Evolutionary conservation across 257 asterid genomes (phyloP), one percentile per base, ranked within the genome.

Genomic region (Voacanga thouarsii): DNA sequence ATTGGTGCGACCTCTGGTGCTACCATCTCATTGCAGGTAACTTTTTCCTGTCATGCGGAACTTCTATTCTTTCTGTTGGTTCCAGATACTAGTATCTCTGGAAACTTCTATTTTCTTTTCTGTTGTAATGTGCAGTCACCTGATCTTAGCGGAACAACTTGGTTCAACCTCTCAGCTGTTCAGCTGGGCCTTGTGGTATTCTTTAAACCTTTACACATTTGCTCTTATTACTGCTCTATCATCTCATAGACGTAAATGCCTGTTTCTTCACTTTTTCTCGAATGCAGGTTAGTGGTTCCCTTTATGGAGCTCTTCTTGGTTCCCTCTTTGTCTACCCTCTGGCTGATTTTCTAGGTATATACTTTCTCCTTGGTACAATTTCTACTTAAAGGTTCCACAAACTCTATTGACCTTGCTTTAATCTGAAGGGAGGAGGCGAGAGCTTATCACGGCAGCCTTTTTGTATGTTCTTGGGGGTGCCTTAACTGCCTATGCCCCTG

Each of bases 1-100:
- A 95, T 93, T 28, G 99, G 98, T 78, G 99, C 99, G 56, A 95
- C 99, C 73, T 95, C 99, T 51, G 98, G 99, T 80, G 99, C 99
- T 75, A 87, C 93, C 11, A 80, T 95, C 86, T 90, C 98, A 49
- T 85, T 95, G 90, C 96, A 86, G 97, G 99, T 94, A 85, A 47
- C 80, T 24, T 78, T 78, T 74, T 82, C 59, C 75, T 7, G 18
- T 71, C 33, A 39, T 55, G n/a, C 21, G 75, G 71, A 73, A 18
- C 19, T 80, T 51, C 44, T 24, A 55, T 57, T 64, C 43, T 59
- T 41, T 74, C 68, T 60, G 18, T 55, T 56, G 43, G 80, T 70
- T 83, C 69, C 64, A 56, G 66, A 73, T 51, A 19, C 67, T 39
- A 9, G 63, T 21, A 63, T 24, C 60, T 63, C 67, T 24, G n/a